Evolutionary conservation across 23 red algal genomes (phyloP), one percentile per base, ranked within the genome.

Genomic region (Porphyridium purpureum): DNA sequence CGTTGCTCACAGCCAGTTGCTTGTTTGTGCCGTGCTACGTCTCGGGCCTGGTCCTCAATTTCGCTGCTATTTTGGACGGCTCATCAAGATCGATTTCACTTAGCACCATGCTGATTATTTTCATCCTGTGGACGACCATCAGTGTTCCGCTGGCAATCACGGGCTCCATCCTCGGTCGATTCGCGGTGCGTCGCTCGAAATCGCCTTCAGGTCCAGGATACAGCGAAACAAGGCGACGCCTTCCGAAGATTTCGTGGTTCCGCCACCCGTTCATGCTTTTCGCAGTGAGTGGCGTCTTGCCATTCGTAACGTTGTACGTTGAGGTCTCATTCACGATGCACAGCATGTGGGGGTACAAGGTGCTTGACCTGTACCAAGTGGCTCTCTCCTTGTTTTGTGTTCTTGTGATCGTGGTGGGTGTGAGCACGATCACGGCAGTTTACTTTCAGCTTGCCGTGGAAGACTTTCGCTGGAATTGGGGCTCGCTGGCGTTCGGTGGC

Each of bases 351-450:
- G 73, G 73, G 1, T 62, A 79, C 59, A 64, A 66, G 32, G 59
- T 79, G 34, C 67, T 79, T 35, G 60, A 79, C 24, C 60, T 79
- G 2, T 79, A 79, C 49, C 60, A 79, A 31, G 59, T 79, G 73
- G 31, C 67, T 52, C 60, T 52, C 0, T 67, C 67, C 33, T 60
- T 79, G 29, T 79, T 79, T 60, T 31, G 49, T 14, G 65, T 79
- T 50, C 24, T 79, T 31, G 67, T 65, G 47, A 25, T 79, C 15
- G 73, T 79, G 25, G 67, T 62, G 17, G 57, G 47, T 9, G 67
- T 79, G 21, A 79, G 60, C 0, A 79, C 73, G 1, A 32, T 59
- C 3, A 59, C 73, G 31, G 57, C 73, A 0, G 53, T 79, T 7
- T 79, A 79, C 51, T 79, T 79, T 55, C 73, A 79, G 53, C 62